Conservation (phyloP, 1,139 yeast genomes). For the Scheffersomyces segobiensis region DNA sequence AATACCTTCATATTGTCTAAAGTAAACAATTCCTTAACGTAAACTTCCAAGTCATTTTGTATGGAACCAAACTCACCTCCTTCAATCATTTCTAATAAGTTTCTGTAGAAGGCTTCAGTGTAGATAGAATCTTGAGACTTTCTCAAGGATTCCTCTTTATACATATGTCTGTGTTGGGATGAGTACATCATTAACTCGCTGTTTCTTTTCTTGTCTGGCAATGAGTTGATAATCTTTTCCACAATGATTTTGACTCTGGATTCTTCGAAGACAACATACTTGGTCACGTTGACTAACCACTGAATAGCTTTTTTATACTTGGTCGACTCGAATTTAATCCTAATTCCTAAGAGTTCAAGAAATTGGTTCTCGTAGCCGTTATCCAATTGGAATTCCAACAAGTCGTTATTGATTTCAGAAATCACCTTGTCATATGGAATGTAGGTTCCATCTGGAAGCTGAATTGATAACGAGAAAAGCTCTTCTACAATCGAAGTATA, state of each 20-base stretch:
- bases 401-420: slow-evolving; percentile 68
- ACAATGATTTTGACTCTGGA: slow-evolving; percentile 67
- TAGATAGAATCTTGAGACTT: slow-evolving; percentile 66
- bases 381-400: slow-evolving; percentile 57
- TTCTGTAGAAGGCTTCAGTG: slow-evolving; percentile 60
- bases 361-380: slow-evolving; percentile 63
- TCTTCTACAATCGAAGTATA: slow-evolving; percentile 68
- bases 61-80: slow-evolving; percentile 51
- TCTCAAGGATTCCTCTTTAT: slow-evolving; percentile 59
- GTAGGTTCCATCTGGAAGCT: slow-evolving; percentile 57
- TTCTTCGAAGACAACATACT: slow-evolving; percentile 68
- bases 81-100: slow-evolving; percentile 51
- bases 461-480: slow-evolving; percentile 69
- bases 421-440: slow-evolving; percentile 76
- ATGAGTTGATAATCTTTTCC: slow-evolving; percentile 71
- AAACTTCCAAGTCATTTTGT: slow-evolving; percentile 52
- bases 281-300: slow-evolving; percentile 72
- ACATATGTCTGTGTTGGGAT: slow-evolving; percentile 53
- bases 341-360: slow-evolving; percentile 63
- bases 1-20: slow-evolving; percentile 66
- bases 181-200: slow-evolving; percentile 75
- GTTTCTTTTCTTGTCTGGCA: slow-evolving; percentile 79
- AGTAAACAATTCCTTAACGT: slow-evolving; percentile 59
- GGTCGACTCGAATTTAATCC: slow-evolving; percentile 58
- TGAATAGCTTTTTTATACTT: slow-evolving; percentile 70